Evolutionary conservation across 495 filamentous ascomycete genomes (phyloP).

Genomic region (Pseudoneurospora amorphoporcata): DNA sequence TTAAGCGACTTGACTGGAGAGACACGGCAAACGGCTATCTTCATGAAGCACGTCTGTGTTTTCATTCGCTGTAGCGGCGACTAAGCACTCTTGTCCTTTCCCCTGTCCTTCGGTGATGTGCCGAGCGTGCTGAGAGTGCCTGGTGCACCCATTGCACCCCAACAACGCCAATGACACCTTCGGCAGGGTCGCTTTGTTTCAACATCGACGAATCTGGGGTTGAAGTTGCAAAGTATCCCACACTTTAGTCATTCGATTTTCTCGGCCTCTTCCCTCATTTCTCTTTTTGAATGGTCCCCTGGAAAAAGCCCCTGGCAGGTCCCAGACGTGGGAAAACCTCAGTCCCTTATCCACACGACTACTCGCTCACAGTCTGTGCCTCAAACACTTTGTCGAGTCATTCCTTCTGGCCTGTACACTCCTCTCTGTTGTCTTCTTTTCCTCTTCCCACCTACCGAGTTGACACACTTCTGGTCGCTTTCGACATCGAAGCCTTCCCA

Average conservation of each 20-base stretch:
- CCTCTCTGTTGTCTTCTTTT: slow-evolving; percentile 2
- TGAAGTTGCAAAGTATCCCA: slow-evolving; percentile 3
- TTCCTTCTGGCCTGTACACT: slow-evolving; percentile 10
- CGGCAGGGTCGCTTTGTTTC: neutral
- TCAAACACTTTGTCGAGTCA: slow-evolving; percentile 8
- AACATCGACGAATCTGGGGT: neutral
- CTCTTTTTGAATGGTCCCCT: neutral
- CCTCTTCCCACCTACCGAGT: slow-evolving; percentile 1
- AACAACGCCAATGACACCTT: neutral
- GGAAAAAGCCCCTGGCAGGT: slow-evolving; percentile 12
- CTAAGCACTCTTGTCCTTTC: neutral
- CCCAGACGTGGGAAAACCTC: slow-evolving; percentile 4
- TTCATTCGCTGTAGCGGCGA: neutral
- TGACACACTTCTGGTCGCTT: neutral
- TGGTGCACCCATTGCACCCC: neutral
- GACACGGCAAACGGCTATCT: neutral
- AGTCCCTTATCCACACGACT: neutral
- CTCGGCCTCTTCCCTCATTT: neutral
- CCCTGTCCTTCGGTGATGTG: neutral
- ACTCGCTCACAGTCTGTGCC: neutral
- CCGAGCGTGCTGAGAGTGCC: neutral
- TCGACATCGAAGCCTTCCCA: neutral
- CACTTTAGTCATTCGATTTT: slow-evolving; percentile 5
- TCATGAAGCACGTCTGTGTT: neutral
- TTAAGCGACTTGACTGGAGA: neutral